phyloP scores from a whole-genome alignment of 352 stramenopile genomes.

The Discostella stelligera region DNA sequence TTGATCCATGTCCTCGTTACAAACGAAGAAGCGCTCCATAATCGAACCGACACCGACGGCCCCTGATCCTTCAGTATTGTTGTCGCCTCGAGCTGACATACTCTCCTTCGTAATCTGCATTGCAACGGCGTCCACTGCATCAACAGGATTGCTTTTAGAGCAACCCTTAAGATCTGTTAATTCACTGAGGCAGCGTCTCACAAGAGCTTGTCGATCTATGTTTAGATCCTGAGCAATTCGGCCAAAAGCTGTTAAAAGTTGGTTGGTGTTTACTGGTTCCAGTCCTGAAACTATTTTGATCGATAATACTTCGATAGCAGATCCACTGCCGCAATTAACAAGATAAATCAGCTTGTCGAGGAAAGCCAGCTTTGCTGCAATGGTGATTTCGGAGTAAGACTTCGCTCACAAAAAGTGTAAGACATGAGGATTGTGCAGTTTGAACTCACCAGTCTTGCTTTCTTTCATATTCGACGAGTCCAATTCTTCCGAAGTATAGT shows the following conservation, averaged over 20 bases:
- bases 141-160: neutral
- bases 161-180: slow-evolving; percentile 27
- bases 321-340: slow-evolving; percentile 29
- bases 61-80: neutral
- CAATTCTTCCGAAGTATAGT: slow-evolving; percentile 39
- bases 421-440: neutral
- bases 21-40: slow-evolving; percentile 38
- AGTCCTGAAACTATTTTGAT: slow-evolving; percentile 49
- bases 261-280: slow-evolving; percentile 43
- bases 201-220: slow-evolving; percentile 27
- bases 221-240: slow-evolving; percentile 31
- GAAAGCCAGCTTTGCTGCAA: slow-evolving; percentile 43
- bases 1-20: slow-evolving; percentile 56
- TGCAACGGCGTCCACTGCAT: neutral
- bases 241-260: slow-evolving; percentile 31
- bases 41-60: neutral
- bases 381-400: neutral
- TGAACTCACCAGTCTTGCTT: slow-evolving; percentile 24
- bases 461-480: slow-evolving; percentile 53
- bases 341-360: slow-evolving; percentile 55
- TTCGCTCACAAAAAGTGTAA: neutral
- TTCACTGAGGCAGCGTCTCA: slow-evolving; percentile 38
- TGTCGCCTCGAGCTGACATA: neutral
- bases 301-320: slow-evolving; percentile 19
- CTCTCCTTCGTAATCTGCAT: no score